These are phyloP conservation scores for Phoma herbarum DNA, from an alignment of 2,329 filamentous ascomycete species.

Conservation along the genomic window DNA sequence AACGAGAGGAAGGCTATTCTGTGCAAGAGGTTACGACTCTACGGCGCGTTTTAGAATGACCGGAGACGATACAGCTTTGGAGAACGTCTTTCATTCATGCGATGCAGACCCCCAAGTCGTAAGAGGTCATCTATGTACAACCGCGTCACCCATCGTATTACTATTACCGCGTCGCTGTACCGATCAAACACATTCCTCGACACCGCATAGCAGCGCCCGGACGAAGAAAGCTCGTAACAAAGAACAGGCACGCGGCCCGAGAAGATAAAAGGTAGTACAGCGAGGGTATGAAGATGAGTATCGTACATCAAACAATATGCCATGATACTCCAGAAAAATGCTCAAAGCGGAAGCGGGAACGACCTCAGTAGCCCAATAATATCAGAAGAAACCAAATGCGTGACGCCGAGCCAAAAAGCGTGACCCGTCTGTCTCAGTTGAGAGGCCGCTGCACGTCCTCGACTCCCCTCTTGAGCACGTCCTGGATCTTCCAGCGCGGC, in stretches of 20 bases:
- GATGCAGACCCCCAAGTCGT: conserved; percentile 1
- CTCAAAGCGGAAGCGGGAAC: conserved; percentile 1
- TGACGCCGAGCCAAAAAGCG: too few species aligned
- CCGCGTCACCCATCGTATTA: conserved; percentile 13
- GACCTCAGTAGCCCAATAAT: too few species aligned
- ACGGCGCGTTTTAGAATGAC: too few species aligned
- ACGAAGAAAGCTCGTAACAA: too few species aligned
- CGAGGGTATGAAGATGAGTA: conserved; percentile 34
- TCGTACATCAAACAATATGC: conserved; percentile 21
- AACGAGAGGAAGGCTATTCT: too few species aligned
- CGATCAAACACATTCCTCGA: background rate
- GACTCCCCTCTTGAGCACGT: conserved; percentile 76
- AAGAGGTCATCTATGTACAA: conserved; percentile 18
- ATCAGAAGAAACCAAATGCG: too few species aligned
- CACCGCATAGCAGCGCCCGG: conserved; percentile 7
- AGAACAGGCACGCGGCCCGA: too few species aligned
- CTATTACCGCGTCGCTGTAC: conserved; percentile 23
- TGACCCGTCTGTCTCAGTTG: conserved; percentile 63
- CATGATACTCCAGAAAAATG: conserved; percentile 23
- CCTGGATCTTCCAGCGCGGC: conserved; percentile 81
- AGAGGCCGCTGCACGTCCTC: conserved; percentile 78
- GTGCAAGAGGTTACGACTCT: too few species aligned
- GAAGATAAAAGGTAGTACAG: conserved; percentile 25
- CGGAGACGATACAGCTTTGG: too few species aligned
- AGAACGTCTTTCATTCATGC: conserved; percentile 2